Evolutionary conservation across 306 rosid species (phyloP), one percentile per base, ranked within the genome.

Genomic region (Prunus salicina): DNA sequence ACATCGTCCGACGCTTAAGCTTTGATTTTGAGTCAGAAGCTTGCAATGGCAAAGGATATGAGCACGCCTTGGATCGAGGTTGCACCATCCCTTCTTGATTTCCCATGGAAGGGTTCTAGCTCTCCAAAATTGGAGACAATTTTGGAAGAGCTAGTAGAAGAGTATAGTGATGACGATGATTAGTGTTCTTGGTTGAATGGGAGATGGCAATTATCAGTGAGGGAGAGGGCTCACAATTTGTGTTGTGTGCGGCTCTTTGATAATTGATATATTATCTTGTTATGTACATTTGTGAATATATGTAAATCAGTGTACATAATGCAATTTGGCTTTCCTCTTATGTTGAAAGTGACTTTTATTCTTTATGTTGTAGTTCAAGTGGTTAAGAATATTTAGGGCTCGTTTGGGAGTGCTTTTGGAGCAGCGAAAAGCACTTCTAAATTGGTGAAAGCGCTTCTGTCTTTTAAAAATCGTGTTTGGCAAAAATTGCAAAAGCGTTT

Each of bases 41-140:
- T 43, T 3, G 6, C 57, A 67, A 89, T 89, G 91, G 84, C 81
- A 0, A 71, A 41, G 60, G 84, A 45, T 16, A 32, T 19, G 61
- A 80, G 71, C 88, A 84, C 55, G 79, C 83, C 88, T 2, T 87
- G 88, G 91, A 72, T 83, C 8, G 89, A 87, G 79, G 88, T 89
- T 49, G 91, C 83, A 22, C 93, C 91, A 67, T 63, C 81, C 25
- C 80, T 81, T 60, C 67, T 85, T 45, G 89, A 85, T 52, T 79
- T 62, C 69, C 84, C 81, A 20, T 13, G 45, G 85, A 89, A 67
- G 71, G 78, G 74, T 67, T 83, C 85, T 8, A 75, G 15, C 1
- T n/a, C 71, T 57, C 93, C 89, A 11, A 77, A 71, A 18, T 55
- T 89, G 52, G 91, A 83, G 82, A 82, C 88, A 27, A 89, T 87